A percentile compares a stretch with the other conserved stretches of the same genome.
These are phyloP conservation scores for Solanum lycopersicoides DNA, from an alignment of 257 asterid genomes.

Conservation along the genomic window DNA sequence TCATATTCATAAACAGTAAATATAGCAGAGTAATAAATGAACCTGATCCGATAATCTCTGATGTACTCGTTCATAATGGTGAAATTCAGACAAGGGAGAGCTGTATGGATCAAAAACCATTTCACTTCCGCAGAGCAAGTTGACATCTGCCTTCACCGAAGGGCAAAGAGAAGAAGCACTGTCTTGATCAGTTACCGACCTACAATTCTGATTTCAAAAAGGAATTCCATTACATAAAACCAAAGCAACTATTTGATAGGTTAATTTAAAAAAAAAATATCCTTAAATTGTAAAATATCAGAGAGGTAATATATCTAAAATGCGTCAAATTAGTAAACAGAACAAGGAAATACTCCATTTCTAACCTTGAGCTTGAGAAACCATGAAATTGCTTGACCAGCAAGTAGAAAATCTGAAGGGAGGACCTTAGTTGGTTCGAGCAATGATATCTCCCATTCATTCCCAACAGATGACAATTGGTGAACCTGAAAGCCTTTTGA, in stretches of 20 bases:
- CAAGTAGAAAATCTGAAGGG: constrained; percentile 46
- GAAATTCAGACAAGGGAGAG: constrained; percentile 57
- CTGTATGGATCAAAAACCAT: constrained; percentile 38
- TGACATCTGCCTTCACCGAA: constrained; percentile 32
- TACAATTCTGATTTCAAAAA: constrained; percentile 49
- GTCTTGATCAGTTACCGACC: constrained; percentile 31
- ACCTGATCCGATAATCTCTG: constrained; percentile 59
- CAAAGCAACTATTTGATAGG: background rate
- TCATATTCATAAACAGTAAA: background rate
- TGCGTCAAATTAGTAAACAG: background rate
- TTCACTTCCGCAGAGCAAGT: constrained; percentile 23
- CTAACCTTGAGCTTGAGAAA: constrained; percentile 93
- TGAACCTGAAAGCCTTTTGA: constrained; percentile 73
- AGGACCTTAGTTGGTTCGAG: constrained; percentile 47
- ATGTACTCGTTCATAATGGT: constrained; percentile 53
- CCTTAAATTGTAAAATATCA: background rate
- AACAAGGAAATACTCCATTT: background rate
- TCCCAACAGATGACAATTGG: constrained; percentile 79
- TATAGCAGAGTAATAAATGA: constrained; percentile 7
- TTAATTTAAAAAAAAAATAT: background rate
- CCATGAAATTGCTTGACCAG: constrained; percentile 87
- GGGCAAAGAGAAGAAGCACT: constrained; percentile 15
- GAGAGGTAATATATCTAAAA: background rate
- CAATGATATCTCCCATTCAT: constrained; percentile 76
- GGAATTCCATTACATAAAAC: constrained; percentile 1